Percentiles rank a stretch among this genome's conserved stretches.
These are phyloP conservation scores for Pseudocercospora vitis DNA, from an alignment of 2,329 filamentous ascomycete genomes.

Conservation along the genomic window DNA sequence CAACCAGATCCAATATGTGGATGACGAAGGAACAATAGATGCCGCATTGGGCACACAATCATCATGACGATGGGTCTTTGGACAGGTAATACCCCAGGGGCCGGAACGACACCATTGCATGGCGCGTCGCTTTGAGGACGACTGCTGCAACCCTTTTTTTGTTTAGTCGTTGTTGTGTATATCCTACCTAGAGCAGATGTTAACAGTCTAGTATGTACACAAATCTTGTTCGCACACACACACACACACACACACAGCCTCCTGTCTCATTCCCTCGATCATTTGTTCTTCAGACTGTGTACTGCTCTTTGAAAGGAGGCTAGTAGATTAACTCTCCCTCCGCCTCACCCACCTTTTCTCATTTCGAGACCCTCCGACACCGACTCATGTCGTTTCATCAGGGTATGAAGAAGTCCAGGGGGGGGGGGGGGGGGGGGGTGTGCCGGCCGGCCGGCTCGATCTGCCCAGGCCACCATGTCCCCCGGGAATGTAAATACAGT, in stretches of 20 bases:
- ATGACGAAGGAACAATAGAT: conserved; percentile 4
- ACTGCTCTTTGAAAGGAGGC: no score
- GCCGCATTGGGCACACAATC: not conserved
- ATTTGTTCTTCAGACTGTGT: not conserved
- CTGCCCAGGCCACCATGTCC: no score
- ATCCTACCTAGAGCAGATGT: conserved; percentile 5
- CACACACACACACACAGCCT: no score
- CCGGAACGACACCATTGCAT: conserved; percentile 7
- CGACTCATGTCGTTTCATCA: no score
- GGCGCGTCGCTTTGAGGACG: conserved; percentile 4
- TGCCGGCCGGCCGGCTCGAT: no score
- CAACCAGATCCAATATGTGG: conserved; percentile 6
- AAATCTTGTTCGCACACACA: not conserved
- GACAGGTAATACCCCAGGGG: conserved; percentile 7
- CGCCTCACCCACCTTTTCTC: no score
- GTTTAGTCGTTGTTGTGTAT: conserved; percentile 6
- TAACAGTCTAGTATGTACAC: conserved; percentile 2
- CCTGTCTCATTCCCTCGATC: not conserved
- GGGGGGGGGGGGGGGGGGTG: no score
- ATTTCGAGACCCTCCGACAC: no score
- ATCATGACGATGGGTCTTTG: conserved; percentile 4
- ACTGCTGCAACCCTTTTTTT: conserved; percentile 2
- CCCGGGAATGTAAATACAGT: no score
- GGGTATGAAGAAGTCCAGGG: no score
- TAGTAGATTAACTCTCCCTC: no score